A percentile compares a stretch with the other conserved stretches of the same genome.
These are phyloP conservation scores for Fraxinus floribunda DNA, from an alignment of 305 asterid genomes.

Conservation along the genomic window DNA sequence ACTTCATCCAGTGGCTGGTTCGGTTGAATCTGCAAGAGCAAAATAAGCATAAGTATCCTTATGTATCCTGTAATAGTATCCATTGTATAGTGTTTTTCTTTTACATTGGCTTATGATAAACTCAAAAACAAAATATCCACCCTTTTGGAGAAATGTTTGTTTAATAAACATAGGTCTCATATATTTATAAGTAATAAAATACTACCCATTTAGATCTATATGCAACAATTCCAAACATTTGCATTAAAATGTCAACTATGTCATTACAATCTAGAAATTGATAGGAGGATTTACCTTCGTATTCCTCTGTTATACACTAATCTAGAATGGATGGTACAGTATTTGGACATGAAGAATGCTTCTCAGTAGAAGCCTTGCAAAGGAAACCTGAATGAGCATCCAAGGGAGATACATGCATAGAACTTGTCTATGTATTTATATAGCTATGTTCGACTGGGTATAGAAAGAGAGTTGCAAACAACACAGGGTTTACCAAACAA, in stretches of 20 bases:
- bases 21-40: constrained; percentile 73
- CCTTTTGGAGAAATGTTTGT: not conserved
- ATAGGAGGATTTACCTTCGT: constrained; percentile 11
- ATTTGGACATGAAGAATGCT: not conserved
- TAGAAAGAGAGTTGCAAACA: not conserved
- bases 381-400: constrained; percentile 12
- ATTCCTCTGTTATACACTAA: constrained; percentile 19
- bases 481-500: not conserved
- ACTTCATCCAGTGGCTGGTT: constrained; percentile 85
- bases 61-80: not conserved
- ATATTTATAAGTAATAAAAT: not conserved
- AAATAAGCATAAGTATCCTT: constrained; percentile 19
- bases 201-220: not conserved
- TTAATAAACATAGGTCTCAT: not conserved
- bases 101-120: not conserved
- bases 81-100: not conserved
- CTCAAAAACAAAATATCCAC: not conserved
- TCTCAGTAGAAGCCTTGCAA: not conserved
- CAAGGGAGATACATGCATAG: constrained; percentile 15
- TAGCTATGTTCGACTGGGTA: not conserved
- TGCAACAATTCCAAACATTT: not conserved
- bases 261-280: constrained; percentile 9
- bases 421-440: not conserved
- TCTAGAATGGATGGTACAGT: not conserved
- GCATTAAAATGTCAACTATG: not conserved